phyloP scores from a whole-genome alignment of 768 basidiomycete species.

The Psilocybe sp. region DNA sequence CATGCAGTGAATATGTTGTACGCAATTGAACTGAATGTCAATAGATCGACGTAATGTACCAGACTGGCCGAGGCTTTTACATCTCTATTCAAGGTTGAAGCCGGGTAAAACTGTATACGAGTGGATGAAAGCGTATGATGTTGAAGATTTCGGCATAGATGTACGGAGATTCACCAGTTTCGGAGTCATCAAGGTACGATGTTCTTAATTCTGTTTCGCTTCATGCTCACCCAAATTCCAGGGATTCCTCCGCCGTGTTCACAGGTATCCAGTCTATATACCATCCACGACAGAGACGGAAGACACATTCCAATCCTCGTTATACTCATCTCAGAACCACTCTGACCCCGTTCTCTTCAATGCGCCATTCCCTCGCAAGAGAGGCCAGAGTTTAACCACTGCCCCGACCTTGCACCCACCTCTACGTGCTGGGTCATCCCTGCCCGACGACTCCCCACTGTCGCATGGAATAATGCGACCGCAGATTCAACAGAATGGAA shows the following conservation, averaged over 20 bases:
- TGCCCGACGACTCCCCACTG: slow-evolving; percentile 5
- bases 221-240: slow-evolving; percentile 20
- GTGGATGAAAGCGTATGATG: slow-evolving; percentile 81
- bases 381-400: slow-evolving; percentile 35
- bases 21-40: slow-evolving; percentile 3
- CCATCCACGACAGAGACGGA: slow-evolving; percentile 30
- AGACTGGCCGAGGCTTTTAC: slow-evolving; percentile 85
- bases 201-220: neutral
- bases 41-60: slow-evolving; percentile 53
- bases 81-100: slow-evolving; percentile 82
- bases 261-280: slow-evolving; percentile 86
- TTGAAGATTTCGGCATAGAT: slow-evolving; percentile 78
- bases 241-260: slow-evolving; percentile 91
- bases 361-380: slow-evolving; percentile 23
- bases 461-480: slow-evolving; percentile 18
- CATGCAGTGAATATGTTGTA: neutral
- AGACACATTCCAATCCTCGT: slow-evolving; percentile 10
- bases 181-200: slow-evolving; percentile 88
- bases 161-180: slow-evolving; percentile 94
- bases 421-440: slow-evolving; percentile 17
- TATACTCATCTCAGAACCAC: slow-evolving; percentile 9
- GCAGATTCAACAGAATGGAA: slow-evolving; percentile 20
- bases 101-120: slow-evolving; percentile 80
- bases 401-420: slow-evolving; percentile 22
- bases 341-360: no score